Percentiles rank a stretch among this genome's conserved stretches.
phyloP scores from a whole-genome alignment of 192 early-diverging fungal species.

The Tieghemiomyces parasiticus region DNA sequence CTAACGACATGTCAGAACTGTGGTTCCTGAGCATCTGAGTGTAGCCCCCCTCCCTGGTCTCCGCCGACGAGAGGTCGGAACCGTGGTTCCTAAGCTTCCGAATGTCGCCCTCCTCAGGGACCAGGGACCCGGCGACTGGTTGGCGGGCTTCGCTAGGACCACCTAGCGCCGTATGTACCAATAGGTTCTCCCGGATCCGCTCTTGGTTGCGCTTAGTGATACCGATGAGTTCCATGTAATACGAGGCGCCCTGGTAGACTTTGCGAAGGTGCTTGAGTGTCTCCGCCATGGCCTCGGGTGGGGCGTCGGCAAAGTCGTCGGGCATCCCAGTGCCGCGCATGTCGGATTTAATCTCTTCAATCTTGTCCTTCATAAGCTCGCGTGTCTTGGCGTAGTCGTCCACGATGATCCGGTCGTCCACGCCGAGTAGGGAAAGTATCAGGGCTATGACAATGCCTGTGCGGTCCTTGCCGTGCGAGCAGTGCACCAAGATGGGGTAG shows the following conservation, averaged over 20 bases:
- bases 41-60: too few relatives aligned
- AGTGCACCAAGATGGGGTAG: constrained; percentile 48
- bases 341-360: constrained; percentile 28
- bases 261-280: constrained; percentile 19
- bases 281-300: constrained; percentile 26
- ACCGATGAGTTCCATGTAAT: constrained; percentile 8
- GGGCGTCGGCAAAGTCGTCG: constrained; percentile 30
- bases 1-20: too few relatives aligned
- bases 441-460: constrained; percentile 44
- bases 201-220: not conserved
- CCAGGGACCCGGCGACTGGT: too few relatives aligned
- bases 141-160: too few relatives aligned
- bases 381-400: constrained; percentile 38
- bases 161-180: not conserved
- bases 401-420: constrained; percentile 35
- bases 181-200: not conserved
- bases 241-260: constrained; percentile 18
- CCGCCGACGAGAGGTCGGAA: too few relatives aligned
- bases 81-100: too few relatives aligned
- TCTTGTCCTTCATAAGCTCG: constrained; percentile 23
- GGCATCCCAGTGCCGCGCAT: constrained; percentile 36
- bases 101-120: too few relatives aligned
- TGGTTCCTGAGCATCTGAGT: too few relatives aligned
- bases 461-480: constrained; percentile 51
- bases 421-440: constrained; percentile 31